Percentiles rank a stretch among this genome's conserved stretches.
Conservation (phyloP, 2,329 filamentous ascomycete genomes). For the Fusarium denticulatum region DNA sequence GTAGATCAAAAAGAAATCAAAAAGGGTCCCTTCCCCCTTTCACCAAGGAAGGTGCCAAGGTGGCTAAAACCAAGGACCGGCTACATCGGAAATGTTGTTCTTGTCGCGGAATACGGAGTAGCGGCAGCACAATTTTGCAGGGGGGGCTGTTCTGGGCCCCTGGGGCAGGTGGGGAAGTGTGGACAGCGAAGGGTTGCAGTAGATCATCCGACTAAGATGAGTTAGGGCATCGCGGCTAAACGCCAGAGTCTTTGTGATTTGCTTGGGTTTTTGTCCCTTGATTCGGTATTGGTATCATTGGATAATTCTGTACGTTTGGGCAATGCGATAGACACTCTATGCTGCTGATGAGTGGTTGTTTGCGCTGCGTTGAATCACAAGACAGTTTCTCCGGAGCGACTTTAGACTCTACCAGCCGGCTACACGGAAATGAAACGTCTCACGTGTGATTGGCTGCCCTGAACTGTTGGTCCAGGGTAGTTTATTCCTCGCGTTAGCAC, state of each 20-base stretch:
- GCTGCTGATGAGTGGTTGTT: rapidly evolving
- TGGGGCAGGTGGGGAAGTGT: neutral
- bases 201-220: neutral
- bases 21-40: neutral
- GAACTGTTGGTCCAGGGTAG: neutral
- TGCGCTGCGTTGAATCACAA: rapidly evolving
- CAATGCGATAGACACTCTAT: rapidly evolving
- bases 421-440: neutral
- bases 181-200: neutral
- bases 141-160: neutral
- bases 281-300: neutral
- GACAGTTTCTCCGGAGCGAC: neutral
- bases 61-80: neutral
- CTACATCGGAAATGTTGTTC: neutral
- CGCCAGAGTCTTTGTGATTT: neutral
- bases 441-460: neutral
- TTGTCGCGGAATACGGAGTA: neutral
- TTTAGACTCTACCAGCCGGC: neutral
- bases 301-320: neutral
- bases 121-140: neutral
- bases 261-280: neutral
- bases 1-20: neutral
- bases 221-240: neutral
- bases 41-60: neutral
- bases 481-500: neutral